Conservation (phyloP, 306 rosid species). For the Vigna mungo region DNA sequence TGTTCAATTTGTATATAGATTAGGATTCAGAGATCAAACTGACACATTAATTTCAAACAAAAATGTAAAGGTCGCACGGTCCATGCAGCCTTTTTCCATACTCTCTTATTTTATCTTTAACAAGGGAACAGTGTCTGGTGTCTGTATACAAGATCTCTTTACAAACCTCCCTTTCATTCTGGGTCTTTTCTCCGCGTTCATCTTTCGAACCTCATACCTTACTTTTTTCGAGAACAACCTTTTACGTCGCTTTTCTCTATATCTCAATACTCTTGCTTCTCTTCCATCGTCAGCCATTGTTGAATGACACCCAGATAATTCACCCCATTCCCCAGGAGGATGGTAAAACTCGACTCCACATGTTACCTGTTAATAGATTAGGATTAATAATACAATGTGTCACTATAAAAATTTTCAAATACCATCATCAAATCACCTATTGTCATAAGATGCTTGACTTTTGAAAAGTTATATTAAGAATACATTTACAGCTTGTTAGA, state of each 20-base stretch:
- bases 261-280: conserved; percentile 89
- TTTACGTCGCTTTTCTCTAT: conserved; percentile 85
- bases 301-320: conserved; percentile 44
- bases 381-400: no score
- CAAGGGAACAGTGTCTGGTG: conserved; percentile 52
- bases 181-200: conserved; percentile 97
- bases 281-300: conserved; percentile 66
- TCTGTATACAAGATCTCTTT: conserved; percentile 63
- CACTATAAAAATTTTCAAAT: no score
- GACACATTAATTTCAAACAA: neutral
- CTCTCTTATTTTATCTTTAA: conserved; percentile 28
- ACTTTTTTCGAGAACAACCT: conserved; percentile 90
- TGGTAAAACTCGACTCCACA: conserved; percentile 43
- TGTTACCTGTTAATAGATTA: conserved; percentile 46
- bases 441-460: neutral
- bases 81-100: neutral
- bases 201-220: conserved; percentile 90
- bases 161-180: conserved; percentile 98
- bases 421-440: no score
- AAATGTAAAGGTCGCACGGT: conserved; percentile 3
- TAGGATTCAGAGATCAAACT: neutral
- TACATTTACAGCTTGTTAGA: no score
- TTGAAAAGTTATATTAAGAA: no score
- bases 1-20: neutral
- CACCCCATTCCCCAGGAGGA: conserved; percentile 50